phyloP scores from a whole-genome alignment of 2,329 filamentous ascomycete genomes.

The Polychaeton citri region DNA sequence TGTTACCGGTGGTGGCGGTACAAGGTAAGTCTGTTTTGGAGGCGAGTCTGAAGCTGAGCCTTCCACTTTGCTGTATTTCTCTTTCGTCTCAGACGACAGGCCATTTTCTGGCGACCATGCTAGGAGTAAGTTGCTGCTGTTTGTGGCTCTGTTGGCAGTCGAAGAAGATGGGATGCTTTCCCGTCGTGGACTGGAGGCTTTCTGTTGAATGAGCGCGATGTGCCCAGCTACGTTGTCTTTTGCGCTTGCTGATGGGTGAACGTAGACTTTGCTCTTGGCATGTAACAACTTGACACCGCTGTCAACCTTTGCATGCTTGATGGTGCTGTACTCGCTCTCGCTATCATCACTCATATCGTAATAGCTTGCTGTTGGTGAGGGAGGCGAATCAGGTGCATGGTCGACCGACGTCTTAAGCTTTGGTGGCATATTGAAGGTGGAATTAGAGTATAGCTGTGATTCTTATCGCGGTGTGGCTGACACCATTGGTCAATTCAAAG shows the following conservation, averaged over 20 bases:
- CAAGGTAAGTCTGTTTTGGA: slow-evolving; percentile 76
- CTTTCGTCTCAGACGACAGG: slow-evolving; percentile 57
- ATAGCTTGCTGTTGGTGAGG: slow-evolving; percentile 75
- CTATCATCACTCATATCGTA: slow-evolving; percentile 96
- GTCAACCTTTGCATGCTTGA: slow-evolving; percentile 63
- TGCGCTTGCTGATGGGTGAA: slow-evolving; percentile 82
- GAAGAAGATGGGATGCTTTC: slow-evolving; percentile 16
- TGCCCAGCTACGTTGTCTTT: slow-evolving; percentile 96
- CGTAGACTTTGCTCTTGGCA: slow-evolving; percentile 98
- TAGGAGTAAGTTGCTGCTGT: slow-evolving; percentile 50
- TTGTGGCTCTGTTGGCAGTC: slow-evolving; percentile 1
- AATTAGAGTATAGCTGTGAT: too few relatives aligned
- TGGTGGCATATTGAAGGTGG: not conserved
- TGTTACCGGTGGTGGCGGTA: slow-evolving; percentile 78
- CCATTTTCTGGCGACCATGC: slow-evolving; percentile 88
- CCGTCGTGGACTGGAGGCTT: slow-evolving; percentile 31
- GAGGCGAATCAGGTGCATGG: slow-evolving; percentile 18
- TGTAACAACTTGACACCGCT: slow-evolving; percentile 86
- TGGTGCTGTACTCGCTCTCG: slow-evolving; percentile 88
- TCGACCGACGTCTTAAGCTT: not conserved
- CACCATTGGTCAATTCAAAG: too few relatives aligned
- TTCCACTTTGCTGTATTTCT: slow-evolving; percentile 92
- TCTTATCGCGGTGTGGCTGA: too few relatives aligned
- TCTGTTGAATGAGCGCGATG: slow-evolving; percentile 86
- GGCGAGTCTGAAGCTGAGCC: slow-evolving; percentile 67